Base-by-base conservation (phyloP, 495 filamentous ascomycete species). In the Annulohypoxylon bovei region DNA sequence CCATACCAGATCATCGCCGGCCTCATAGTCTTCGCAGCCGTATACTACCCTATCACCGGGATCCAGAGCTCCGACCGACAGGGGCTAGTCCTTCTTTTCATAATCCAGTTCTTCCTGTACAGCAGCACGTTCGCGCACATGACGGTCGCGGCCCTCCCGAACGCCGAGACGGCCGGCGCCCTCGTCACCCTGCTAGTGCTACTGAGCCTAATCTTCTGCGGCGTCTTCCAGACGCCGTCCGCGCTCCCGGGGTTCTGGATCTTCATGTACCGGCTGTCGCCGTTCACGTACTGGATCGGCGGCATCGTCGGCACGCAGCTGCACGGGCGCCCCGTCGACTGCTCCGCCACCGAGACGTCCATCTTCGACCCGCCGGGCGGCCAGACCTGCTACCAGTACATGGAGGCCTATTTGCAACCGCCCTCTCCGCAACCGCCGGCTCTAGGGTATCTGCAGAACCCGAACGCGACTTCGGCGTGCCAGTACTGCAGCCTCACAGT, bases 221-320 rank as follows among this genome's bases (percentile, higher is more conserved):
- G 53, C 12, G 53, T 56, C 0, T 56, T 56, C 33, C 53, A 56
- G 33, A 14, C 16, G 0, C 53, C 53, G 2, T 12, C 30, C 53
- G 53, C 53, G 11, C 53, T 56, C 16, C 53, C 53, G 2, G 53
- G 53, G 1, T 56, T 56, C 20, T 56, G 53, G 53, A 56, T 39
- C 20, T 56, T 56, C 33, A 56, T 56, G 53, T 56, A 56, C 53
- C 32, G 33, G 7, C 18, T 22, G 7, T 56, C 53, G 33, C 53
- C 53, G 18, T 56, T 56, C 53, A 56, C 53, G 0, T 56, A 56
- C 53, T 56, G 53, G 53, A 56, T 56, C 53, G 53, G 53, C 33
- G 53, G 53, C 1, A 56, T 56, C 33, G 53, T 56, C 1, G 33
- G 53, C 11, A 56, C 53, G 11, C 53, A 37, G 18, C 53, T 56